Evolutionary conservation across 2,329 filamentous ascomycete genomes (phyloP).

Genomic region (Periconia digitata): DNA sequence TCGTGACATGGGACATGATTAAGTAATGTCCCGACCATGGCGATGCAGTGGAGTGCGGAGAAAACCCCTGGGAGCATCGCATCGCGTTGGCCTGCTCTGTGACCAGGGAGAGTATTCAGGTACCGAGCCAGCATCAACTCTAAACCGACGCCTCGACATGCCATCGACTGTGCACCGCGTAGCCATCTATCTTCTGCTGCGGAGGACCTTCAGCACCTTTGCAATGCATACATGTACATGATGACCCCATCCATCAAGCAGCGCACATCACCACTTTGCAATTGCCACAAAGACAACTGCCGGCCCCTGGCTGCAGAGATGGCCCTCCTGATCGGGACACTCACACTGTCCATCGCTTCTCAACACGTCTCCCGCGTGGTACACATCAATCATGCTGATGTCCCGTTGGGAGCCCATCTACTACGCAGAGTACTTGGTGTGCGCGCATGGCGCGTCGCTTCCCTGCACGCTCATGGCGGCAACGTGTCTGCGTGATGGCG

Average conservation of each 20-base stretch:
- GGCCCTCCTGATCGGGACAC: no score
- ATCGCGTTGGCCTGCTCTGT: slow-evolving; percentile 33
- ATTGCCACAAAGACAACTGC: no score
- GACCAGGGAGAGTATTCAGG: slow-evolving; percentile 41
- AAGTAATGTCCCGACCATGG: slow-evolving; percentile 36
- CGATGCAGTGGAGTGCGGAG: slow-evolving; percentile 39
- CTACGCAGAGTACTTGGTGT: no score
- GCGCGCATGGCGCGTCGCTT: not conserved
- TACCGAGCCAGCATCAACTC: slow-evolving; percentile 39
- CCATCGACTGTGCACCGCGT: no score
- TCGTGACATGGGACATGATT: slow-evolving; percentile 42
- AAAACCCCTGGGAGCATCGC: slow-evolving; percentile 37
- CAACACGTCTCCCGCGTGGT: no score
- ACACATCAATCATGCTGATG: no score
- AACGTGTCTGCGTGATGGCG: not conserved
- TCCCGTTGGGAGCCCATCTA: no score
- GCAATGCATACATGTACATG: not conserved
- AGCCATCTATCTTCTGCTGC: not conserved
- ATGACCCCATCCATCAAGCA: no score
- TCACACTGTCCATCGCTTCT: no score
- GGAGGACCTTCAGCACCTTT: not conserved
- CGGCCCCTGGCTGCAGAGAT: no score
- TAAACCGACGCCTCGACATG: slow-evolving; percentile 33
- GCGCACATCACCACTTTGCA: no score
- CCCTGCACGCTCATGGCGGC: slow-evolving; percentile 4